phyloP scores from a whole-genome alignment of 2,329 filamentous ascomycete species.

The Epichloe brachyelytri region DNA sequence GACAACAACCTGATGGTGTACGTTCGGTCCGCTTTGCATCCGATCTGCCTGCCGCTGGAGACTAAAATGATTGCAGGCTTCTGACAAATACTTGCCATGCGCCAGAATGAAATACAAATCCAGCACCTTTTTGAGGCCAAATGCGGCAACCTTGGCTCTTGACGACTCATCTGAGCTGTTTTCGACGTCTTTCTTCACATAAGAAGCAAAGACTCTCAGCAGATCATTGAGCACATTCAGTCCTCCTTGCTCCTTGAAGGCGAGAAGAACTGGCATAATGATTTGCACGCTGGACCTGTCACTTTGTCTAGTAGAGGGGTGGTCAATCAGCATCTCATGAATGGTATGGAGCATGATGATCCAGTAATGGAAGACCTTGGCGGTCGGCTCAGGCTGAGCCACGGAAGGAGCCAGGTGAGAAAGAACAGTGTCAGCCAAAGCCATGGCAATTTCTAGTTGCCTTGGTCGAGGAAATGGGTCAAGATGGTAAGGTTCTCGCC shows the following conservation, averaged over 20 bases:
- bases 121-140: slow-evolving; percentile 68
- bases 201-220: slow-evolving; percentile 47
- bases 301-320: slow-evolving; percentile 33
- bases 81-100: slow-evolving; percentile 66
- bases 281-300: slow-evolving; percentile 40
- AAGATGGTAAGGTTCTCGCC: slow-evolving; percentile 43
- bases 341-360: slow-evolving; percentile 69
- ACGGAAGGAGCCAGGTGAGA: slow-evolving; percentile 45
- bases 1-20: slow-evolving; percentile 65
- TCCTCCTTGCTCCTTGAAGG: slow-evolving; percentile 74
- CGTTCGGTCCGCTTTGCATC: slow-evolving; percentile 24
- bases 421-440: slow-evolving; percentile 59
- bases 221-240: slow-evolving; percentile 62
- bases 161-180: slow-evolving; percentile 35
- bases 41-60: slow-evolving; percentile 31
- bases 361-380: slow-evolving; percentile 65
- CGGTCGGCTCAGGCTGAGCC: slow-evolving; percentile 31
- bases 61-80: slow-evolving; percentile 50
- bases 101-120: slow-evolving; percentile 65
- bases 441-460: slow-evolving; percentile 44
- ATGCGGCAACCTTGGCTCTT: slow-evolving; percentile 35
- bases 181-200: slow-evolving; percentile 16
- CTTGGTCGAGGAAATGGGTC: slow-evolving; percentile 46
- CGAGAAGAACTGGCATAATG: slow-evolving; percentile 66
- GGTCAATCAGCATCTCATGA: slow-evolving; percentile 66